These are phyloP conservation scores for Pichia sp. DNA, from an alignment of 1,139 yeast species.

Conservation along the genomic window DNA sequence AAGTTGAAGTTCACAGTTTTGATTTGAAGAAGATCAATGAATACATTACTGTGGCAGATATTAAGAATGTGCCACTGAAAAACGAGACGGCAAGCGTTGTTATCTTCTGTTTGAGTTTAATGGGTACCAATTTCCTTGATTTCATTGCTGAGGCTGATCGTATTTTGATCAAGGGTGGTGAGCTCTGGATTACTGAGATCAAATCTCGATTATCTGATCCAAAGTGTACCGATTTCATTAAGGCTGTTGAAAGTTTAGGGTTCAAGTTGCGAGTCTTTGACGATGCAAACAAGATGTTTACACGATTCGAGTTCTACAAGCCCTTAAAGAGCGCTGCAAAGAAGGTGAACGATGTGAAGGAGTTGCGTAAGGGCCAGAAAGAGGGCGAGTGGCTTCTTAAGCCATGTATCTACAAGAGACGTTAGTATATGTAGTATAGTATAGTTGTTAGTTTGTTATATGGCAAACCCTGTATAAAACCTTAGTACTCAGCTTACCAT, in stretches of 20 bases:
- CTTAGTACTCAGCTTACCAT: too few species aligned
- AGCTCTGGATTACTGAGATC: conserved; percentile 95
- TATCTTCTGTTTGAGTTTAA: conserved; percentile 83
- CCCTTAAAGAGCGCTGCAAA: conserved; percentile 59
- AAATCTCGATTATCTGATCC: conserved; percentile 80
- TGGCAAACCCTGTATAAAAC: too few species aligned
- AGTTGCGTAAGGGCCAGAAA: conserved; percentile 48
- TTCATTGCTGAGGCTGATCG: conserved; percentile 87
- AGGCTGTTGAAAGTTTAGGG: conserved; percentile 69
- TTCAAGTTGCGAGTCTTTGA: conserved; percentile 87
- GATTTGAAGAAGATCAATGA: conserved; percentile 85
- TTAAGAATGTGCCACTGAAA: conserved; percentile 77
- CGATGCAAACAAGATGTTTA: conserved; percentile 85
- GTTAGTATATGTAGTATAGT: conserved; percentile 42
- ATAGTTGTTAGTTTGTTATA: too few species aligned
- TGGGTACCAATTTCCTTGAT: conserved; percentile 96
- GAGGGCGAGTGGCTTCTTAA: conserved; percentile 88
- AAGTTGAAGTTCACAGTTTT: conserved; percentile 74
- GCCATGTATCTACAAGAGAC: conserved; percentile 92
- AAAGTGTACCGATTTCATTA: conserved; percentile 67
- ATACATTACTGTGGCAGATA: conserved; percentile 91
- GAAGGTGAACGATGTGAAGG: conserved; percentile 43
- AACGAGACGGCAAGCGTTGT: conserved; percentile 78
- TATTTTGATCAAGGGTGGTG: conserved; percentile 83
- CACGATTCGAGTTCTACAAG: conserved; percentile 88